Evolutionary conservation across 345 rosid genomes (phyloP), one percentile per base, ranked within the genome.

Genomic region (Citrus cavaleriei): DNA sequence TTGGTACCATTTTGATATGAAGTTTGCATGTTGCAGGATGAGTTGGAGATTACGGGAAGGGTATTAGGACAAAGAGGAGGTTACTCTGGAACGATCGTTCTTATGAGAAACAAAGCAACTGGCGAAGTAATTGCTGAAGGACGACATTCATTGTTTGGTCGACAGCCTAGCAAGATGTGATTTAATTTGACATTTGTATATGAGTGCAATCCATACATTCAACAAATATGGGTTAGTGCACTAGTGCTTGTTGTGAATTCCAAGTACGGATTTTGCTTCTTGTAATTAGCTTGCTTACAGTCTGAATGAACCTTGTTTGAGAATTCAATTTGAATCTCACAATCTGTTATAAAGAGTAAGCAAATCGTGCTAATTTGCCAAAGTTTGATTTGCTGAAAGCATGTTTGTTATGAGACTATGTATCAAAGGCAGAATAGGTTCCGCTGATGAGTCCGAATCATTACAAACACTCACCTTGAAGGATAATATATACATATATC

Each of bases 41-140:
- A 92, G 77, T 72, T 92, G 57, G 98, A 92, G 91, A 86, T 93
- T 32, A 89, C 93, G 2, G 82, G 93, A n/a, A 91, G 83, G 89
- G 76, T 88, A 68, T 59, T 92, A 83, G 99, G 98, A 76, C 83
- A 71, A 77, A 87, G 73, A 82, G 99, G 98, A 68, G 80, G 88
- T 34, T 95, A 90, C 79, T 80, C 84, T 60, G 99, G 95, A 51
- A 90, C 97, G 7, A 38, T 83, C 13, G 92, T 95, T 73, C 90
- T 87, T 16, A 81, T 95, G 35, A 91, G 86, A 80, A 95, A 91
- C 85, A 92, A 91, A 79, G 79, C 64, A 58, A 92, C 93, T 0
- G 97, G 97, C 21, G 97, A 93, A 88, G 62, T 91, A 63, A 85
- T 95, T 42, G 99, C 99, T 0, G 98, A 95, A 89, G 98, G 97